A percentile compares a stretch with the other conserved stretches of the same genome.
Conservation (phyloP, 2,329 filamentous ascomycete species). For the Fonsecaea nubica region DNA sequence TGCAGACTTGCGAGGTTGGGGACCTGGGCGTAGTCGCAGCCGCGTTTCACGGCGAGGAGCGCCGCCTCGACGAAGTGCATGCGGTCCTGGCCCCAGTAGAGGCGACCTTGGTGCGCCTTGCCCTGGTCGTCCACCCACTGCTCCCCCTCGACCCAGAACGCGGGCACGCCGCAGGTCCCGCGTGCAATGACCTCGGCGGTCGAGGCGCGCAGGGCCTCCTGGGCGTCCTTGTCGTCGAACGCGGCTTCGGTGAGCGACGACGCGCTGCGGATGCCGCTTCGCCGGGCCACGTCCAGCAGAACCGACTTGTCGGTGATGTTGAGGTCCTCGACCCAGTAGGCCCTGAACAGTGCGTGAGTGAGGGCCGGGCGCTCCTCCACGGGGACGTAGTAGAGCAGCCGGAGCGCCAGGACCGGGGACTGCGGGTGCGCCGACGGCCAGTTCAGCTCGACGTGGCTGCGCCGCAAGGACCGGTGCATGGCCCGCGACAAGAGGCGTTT, state of each 20-base stretch:
- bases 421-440: constrained; percentile 26
- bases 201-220: neutral
- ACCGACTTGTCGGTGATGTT: constrained; percentile 25
- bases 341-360: constrained; percentile 20
- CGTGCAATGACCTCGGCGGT: constrained; percentile 17
- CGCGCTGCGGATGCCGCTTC: neutral
- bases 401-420: constrained; percentile 25
- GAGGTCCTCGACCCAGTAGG: constrained; percentile 31
- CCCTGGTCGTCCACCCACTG: neutral
- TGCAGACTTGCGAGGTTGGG: neutral
- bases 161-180: constrained; percentile 29
- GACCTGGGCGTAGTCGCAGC: neutral
- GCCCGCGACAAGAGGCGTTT: constrained; percentile 12
- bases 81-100: constrained; percentile 35
- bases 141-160: constrained; percentile 23
- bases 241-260: neutral
- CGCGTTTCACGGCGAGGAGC: constrained; percentile 17
- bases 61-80: constrained; percentile 32
- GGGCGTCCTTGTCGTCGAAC: neutral
- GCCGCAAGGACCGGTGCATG: constrained; percentile 18
- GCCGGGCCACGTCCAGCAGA: constrained; percentile 16
- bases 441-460: constrained; percentile 18
- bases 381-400: constrained; percentile 27
- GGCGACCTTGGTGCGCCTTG: constrained; percentile 11
- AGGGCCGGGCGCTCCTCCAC: constrained; percentile 20